A percentile compares a stretch with the other conserved stretches of the same genome.
These are phyloP conservation scores for Mycena vulgaris DNA, from an alignment of 768 basidiomycete species.

Conservation along the genomic window DNA sequence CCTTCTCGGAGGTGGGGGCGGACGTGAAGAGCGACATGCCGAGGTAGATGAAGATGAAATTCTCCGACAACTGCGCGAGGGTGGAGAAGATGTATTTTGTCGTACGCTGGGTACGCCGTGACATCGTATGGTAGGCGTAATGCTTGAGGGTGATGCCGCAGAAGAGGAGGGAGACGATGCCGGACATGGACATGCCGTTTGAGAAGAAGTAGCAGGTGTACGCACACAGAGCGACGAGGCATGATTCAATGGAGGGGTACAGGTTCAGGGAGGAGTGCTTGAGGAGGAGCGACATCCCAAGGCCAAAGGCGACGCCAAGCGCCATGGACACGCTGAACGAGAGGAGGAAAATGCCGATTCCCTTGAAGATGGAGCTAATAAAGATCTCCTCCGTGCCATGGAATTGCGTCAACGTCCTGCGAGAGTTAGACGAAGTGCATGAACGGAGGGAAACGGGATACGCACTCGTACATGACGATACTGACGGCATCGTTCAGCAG, in stretches of 20 bases:
- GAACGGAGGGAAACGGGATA: conserved; percentile 42
- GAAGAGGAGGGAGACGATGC: conserved; percentile 97
- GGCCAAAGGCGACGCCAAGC: conserved; percentile 92
- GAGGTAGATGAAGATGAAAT: conserved; percentile 99
- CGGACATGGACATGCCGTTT: conserved; percentile 94
- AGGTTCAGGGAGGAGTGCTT: conserved; percentile 92
- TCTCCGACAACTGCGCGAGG: conserved; percentile 95
- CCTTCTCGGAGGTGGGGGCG: conserved; percentile 81
- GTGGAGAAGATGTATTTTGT: conserved; percentile 97
- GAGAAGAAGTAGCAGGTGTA: conserved; percentile 99
- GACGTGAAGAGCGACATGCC: conserved; percentile 97
- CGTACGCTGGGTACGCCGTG: conserved; percentile 91
- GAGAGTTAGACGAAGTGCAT: conserved; percentile 1
- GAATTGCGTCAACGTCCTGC: conserved; percentile 92
- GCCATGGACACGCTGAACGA: conserved; percentile 97
- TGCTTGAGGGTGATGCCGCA: conserved; percentile 99
- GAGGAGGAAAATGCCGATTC: conserved; percentile 97
- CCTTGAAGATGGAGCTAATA: conserved; percentile 92
- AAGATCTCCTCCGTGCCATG: conserved; percentile 88
- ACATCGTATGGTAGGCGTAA: conserved; percentile 99
- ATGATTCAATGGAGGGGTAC: conserved; percentile 97
- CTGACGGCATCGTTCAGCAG: conserved; percentile 98
- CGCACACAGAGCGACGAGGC: conserved; percentile 93
- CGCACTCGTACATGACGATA: conserved; percentile 99
- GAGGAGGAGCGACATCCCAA: conserved; percentile 91